Base-by-base conservation (phyloP, 768 basidiomycete genomes). In the Galerina sulciceps region DNA sequence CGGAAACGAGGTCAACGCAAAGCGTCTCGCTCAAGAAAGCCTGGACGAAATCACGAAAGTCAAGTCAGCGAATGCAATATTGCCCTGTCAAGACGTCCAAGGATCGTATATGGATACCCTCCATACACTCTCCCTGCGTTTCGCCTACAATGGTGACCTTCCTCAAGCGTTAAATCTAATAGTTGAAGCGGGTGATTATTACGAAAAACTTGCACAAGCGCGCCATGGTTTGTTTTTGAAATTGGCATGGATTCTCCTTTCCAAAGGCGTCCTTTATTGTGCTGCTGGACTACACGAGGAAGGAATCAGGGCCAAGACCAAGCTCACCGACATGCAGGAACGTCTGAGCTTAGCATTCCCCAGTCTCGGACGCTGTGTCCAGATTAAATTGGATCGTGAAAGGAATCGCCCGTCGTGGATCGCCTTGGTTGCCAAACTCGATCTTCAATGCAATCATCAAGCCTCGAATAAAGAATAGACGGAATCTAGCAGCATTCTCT, bases 211-310 rank as follows among this genome's bases (percentile, higher is more conserved):
- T 14, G 20, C 53, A 15, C 52, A 46, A 20, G n/a, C 23, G 10
- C 52, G 53, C 20, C 55, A 62, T 23, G 57, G 53, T 41, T 37
- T 20, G 17, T 58, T 23, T 26, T 42, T 46, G n/a, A 22, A 49
- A 23, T 42, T 58, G 6, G 54, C 57, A 13, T 36, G 43, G 31
- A 36, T 49, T 10, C 18, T 58, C 2, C 48, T 57, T n/a, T 22
- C 37, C 6, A 10, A 44, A 10, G 53, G 53, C 1, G 22, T 62
- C 6, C 26, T 57, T 36, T 43, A 54, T 55, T 62, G 61, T 22
- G 49, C 57, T 4, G 20, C 18, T 9, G 57, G 53, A n/a, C 20
- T 23, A 26, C 61, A 58, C 26, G 53, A 55, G 13, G 57, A 58
- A 36, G 61, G 61, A 1, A 35, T 38, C 22, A 17, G 18, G 9